phyloP scores from a whole-genome alignment of 495 filamentous ascomycete genomes.

The Tuber brumale region DNA sequence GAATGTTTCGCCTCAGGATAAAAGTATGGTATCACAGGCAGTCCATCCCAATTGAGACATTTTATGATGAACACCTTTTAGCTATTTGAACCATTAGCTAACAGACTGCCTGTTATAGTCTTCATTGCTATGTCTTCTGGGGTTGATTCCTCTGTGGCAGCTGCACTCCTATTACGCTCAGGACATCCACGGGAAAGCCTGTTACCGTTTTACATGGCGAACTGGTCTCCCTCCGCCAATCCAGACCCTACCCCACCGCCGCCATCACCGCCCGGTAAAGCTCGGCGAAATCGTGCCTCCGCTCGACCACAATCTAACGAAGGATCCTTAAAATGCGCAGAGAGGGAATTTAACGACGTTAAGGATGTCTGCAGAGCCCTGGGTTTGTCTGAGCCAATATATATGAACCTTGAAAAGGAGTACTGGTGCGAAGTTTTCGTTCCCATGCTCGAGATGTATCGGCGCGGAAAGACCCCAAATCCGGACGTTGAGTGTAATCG shows the following conservation, averaged over 20 bases:
- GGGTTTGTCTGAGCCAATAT: conserved; percentile 22
- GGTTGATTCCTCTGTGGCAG: conserved; percentile 38
- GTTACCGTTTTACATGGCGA: conserved; percentile 39
- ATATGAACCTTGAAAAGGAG: conserved; percentile 39
- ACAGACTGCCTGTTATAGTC: conserved; percentile 14
- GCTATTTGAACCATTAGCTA: conserved; percentile 6
- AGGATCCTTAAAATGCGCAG: conserved; percentile 26
- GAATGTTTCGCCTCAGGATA: conserved; percentile 23
- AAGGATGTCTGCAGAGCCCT: conserved; percentile 30
- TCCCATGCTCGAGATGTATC: conserved; percentile 38
- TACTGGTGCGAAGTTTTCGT: conserved; percentile 41
- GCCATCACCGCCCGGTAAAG: background rate
- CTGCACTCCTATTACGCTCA: conserved; percentile 31
- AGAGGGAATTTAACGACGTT: conserved; percentile 34
- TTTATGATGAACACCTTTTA: background rate
- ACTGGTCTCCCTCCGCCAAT: conserved; percentile 36
- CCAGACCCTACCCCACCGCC: conserved; percentile 22
- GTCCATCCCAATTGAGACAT: background rate
- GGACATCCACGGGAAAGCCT: conserved; percentile 37
- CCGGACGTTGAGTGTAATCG: conserved; percentile 41
- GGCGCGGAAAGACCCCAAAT: conserved; percentile 33
- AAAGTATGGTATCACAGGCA: conserved; percentile 16
- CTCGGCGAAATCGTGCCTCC: conserved; percentile 22
- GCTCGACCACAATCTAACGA: background rate
- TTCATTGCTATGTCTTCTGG: conserved; percentile 41